Evolutionary conservation across 768 basidiomycete species (phyloP).

Genomic region (Psilocybe subaeruginosa): DNA sequence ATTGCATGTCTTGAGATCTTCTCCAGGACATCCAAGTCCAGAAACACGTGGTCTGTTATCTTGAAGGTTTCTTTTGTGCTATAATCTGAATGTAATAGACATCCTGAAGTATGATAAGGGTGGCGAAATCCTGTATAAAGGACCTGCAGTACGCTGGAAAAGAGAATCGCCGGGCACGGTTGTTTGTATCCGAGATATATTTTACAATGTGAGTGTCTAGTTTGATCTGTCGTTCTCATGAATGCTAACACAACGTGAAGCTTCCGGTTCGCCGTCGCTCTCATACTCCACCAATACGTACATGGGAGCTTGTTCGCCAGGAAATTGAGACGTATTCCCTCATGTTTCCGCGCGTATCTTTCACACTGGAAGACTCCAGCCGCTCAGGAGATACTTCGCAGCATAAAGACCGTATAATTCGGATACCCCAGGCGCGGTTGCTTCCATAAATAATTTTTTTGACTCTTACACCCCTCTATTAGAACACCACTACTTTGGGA

Average conservation of each 20-base stretch:
- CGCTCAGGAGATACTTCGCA: constrained; percentile 35
- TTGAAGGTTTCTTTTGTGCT: constrained; percentile 56
- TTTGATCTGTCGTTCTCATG: not conserved
- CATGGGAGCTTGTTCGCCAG: constrained; percentile 67
- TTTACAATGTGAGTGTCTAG: constrained; percentile 66
- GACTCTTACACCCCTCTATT: constrained; percentile 1
- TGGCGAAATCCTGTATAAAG: constrained; percentile 67
- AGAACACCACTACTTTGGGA: constrained; percentile 57
- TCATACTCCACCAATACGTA: constrained; percentile 60
- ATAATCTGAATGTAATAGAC: not conserved
- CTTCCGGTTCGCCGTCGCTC: constrained; percentile 80
- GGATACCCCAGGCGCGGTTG: constrained; percentile 59
- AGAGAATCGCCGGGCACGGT: constrained; percentile 77
- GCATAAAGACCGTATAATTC: constrained; percentile 50
- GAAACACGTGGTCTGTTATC: constrained; percentile 76
- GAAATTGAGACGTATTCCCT: constrained; percentile 77
- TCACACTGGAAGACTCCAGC: constrained; percentile 63
- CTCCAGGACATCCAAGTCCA: constrained; percentile 66
- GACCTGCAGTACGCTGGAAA: constrained; percentile 76
- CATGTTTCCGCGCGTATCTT: constrained; percentile 70
- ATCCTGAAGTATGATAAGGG: constrained; percentile 45
- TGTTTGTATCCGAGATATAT: constrained; percentile 86
- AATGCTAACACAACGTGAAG: constrained; percentile 36
- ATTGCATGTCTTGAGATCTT: constrained; percentile 81
- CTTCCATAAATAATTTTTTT: constrained; percentile 25